Conservation (phyloP, 192 early-diverging fungal genomes). For the Coemansia sp. region DNA sequence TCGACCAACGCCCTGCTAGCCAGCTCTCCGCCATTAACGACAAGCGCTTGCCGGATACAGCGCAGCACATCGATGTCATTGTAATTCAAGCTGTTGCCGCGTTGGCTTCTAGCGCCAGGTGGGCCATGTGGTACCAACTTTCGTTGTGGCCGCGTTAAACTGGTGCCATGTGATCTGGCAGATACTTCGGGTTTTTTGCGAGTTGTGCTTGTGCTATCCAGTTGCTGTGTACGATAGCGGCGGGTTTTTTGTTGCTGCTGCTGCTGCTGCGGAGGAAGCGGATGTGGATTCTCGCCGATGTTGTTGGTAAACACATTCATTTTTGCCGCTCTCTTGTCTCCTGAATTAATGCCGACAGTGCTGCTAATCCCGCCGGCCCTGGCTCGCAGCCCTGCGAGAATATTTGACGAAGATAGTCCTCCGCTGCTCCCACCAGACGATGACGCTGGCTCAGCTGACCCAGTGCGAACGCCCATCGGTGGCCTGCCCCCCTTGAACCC, state of each 20-base stretch:
- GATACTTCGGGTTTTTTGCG: not conserved
- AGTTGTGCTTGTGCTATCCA: not conserved
- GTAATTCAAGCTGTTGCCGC: not conserved
- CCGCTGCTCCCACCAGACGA: not conserved
- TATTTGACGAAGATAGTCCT: conserved; percentile 22
- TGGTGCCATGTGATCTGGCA: conserved; percentile 13
- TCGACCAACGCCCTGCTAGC: conserved; percentile 25
- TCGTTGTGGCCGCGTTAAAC: not conserved
- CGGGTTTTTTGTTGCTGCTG: conserved; percentile 6
- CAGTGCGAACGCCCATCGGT: not conserved
- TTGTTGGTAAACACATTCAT: not conserved
- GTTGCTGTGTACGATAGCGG: conserved; percentile 15
- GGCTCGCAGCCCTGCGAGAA: conserved; percentile 24
- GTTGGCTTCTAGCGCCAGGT: not conserved
- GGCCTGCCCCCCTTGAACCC: not conserved
- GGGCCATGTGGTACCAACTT: conserved; percentile 13
- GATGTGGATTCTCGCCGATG: not conserved
- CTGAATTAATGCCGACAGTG: not conserved
- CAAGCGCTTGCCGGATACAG: conserved; percentile 21
- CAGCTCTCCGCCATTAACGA: conserved; percentile 29
- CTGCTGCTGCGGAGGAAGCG: too few relatives aligned
- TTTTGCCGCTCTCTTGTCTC: not conserved
- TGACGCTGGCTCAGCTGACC: not conserved
- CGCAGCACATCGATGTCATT: conserved; percentile 14
- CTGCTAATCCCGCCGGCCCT: conserved; percentile 8